Percentiles rank a stretch among this genome's conserved stretches.
Conservation (phyloP, 148 eudicot genomes). For the Cornus controversa region DNA sequence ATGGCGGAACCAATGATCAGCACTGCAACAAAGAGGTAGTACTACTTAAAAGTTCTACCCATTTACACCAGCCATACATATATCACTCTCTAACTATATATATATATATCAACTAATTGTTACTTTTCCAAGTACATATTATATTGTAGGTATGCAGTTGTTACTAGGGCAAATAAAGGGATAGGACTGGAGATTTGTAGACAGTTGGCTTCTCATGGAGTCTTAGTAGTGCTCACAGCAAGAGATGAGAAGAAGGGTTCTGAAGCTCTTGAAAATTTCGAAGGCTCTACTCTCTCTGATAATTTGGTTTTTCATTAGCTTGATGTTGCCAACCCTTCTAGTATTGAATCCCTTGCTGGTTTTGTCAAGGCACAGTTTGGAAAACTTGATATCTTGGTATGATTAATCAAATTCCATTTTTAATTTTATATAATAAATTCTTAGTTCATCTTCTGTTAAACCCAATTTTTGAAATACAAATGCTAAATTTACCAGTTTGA, state of each 20-base stretch:
- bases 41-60: no score
- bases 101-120: no score
- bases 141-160: slow-evolving; percentile 36
- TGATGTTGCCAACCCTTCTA: slow-evolving; percentile 33
- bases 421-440: no score
- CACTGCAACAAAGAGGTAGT: neutral
- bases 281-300: slow-evolving; percentile 19
- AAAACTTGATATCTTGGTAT: slow-evolving; percentile 48
- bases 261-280: slow-evolving; percentile 40
- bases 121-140: neutral
- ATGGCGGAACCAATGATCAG: neutral
- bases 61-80: no score
- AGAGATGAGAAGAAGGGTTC: slow-evolving; percentile 45
- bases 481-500: no score
- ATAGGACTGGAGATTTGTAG: slow-evolving; percentile 44
- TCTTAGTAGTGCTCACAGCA: slow-evolving; percentile 37
- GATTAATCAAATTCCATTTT: neutral
- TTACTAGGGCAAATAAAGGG: slow-evolving; percentile 57
- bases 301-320: slow-evolving; percentile 35
- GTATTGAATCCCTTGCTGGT: slow-evolving; percentile 32
- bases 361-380: slow-evolving; percentile 36
- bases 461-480: no score
- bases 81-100: no score
- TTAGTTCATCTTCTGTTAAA: no score
- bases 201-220: slow-evolving; percentile 44